Percentiles rank a stretch among this genome's conserved stretches.
Evolutionary conservation across 179 eudicot species (phyloP).

Genomic region (Sideroxylon spinosum): DNA sequence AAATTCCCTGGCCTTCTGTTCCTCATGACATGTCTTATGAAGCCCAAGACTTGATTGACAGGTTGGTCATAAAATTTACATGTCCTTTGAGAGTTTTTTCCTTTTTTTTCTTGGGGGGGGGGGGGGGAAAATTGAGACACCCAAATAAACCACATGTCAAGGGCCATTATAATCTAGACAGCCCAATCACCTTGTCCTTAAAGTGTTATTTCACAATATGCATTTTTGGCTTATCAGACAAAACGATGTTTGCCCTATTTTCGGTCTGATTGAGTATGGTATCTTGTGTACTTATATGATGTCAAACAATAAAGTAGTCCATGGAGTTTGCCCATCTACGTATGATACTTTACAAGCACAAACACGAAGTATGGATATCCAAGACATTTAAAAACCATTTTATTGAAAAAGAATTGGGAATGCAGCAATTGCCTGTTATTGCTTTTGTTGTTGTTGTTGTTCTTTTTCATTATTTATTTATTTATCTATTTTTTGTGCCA

Average conservation of each 20-base stretch:
- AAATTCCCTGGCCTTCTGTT: slow-evolving; percentile 61
- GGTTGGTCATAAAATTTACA: slow-evolving; percentile 31
- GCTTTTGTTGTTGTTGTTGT: not conserved
- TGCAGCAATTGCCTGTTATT: not conserved
- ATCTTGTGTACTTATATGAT: not conserved
- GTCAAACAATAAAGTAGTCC: slow-evolving; percentile 2
- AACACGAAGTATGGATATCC: not conserved
- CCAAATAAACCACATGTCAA: too few relatives aligned
- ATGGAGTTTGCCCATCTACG: not conserved
- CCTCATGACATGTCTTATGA: slow-evolving; percentile 52
- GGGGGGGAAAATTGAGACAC: too few relatives aligned
- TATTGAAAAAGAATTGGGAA: not conserved
- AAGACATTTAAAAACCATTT: not conserved
- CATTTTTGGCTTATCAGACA: not conserved
- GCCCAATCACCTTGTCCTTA: not conserved
- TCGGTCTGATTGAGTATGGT: not conserved
- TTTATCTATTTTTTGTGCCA: not conserved
- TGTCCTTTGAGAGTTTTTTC: not conserved
- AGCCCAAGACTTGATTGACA: slow-evolving; percentile 59
- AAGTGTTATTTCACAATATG: not conserved
- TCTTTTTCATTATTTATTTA: not conserved
- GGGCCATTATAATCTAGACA: too few relatives aligned
- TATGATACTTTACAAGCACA: not conserved
- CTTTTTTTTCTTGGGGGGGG: too few relatives aligned
- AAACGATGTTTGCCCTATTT: not conserved